Percentiles rank a stretch among this genome's conserved stretches.
phyloP scores from a whole-genome alignment of 352 stramenopile genomes.

The Pythium myriotylum region DNA sequence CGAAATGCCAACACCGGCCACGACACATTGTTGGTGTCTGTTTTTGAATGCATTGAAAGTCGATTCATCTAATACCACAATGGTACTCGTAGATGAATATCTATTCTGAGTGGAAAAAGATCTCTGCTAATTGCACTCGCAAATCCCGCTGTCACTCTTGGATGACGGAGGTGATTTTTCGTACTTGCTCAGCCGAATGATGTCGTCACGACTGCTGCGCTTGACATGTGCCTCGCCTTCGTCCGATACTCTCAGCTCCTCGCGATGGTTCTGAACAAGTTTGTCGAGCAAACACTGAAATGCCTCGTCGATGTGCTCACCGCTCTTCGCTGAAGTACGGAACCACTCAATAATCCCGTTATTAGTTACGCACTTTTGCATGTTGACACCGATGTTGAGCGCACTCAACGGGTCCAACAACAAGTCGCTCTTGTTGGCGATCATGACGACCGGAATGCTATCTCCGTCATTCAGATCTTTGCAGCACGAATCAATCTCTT shows the following conservation, averaged over 20 bases:
- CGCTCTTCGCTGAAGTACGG: conserved; percentile 71
- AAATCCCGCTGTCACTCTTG: conserved; percentile 15
- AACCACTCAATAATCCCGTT: conserved; percentile 84
- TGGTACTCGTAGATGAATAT: too few species aligned
- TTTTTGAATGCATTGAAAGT: too few species aligned
- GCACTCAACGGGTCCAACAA: conserved; percentile 66
- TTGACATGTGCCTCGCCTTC: background rate
- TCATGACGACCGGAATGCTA: conserved; percentile 73
- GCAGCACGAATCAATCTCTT: conserved; percentile 71
- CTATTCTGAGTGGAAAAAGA: too few species aligned
- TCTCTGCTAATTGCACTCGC: conserved; percentile 27
- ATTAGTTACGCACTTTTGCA: conserved; percentile 81
- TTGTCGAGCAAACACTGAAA: conserved; percentile 63
- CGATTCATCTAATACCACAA: too few species aligned
- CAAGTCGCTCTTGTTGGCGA: conserved; percentile 89
- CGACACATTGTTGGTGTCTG: too few species aligned
- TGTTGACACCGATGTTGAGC: conserved; percentile 74
- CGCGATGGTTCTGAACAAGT: conserved; percentile 58
- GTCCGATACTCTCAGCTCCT: conserved; percentile 24
- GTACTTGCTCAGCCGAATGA: conserved; percentile 53
- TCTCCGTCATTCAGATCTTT: conserved; percentile 43
- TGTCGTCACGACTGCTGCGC: conserved; percentile 16
- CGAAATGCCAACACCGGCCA: too few species aligned
- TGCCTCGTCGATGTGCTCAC: conserved; percentile 58
- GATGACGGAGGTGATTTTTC: conserved; percentile 21